A percentile compares a stretch with the other conserved stretches of the same genome.
Conservation (phyloP, 108 stramenopile genomes). For the Bacterosira constricta region DNA sequence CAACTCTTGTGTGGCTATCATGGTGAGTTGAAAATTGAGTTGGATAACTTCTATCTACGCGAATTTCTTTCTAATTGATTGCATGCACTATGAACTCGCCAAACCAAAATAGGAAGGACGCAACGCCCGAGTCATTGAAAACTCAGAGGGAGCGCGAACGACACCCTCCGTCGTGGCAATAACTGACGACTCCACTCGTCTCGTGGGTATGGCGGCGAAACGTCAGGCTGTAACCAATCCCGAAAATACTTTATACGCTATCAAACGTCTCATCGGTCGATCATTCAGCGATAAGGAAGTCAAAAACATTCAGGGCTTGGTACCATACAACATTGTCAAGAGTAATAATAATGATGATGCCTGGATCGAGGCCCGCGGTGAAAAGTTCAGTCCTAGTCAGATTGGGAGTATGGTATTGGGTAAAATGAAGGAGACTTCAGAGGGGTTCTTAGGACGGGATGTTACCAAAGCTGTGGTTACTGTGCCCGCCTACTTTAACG, state of each 20-base stretch:
- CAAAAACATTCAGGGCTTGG: conserved; percentile 87
- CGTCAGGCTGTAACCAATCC: conserved; percentile 99
- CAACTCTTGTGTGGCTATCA: conserved; percentile 99
- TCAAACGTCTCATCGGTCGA: conserved; percentile 98
- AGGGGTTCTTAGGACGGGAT: conserved; percentile 95
- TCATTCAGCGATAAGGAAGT: conserved; percentile 92
- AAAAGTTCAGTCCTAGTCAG: conserved; percentile 97
- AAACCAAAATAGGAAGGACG: conserved; percentile 82
- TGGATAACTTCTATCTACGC: background rate
- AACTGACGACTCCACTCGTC: conserved; percentile 86
- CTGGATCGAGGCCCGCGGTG: conserved; percentile 94
- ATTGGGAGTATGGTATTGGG: conserved; percentile 98
- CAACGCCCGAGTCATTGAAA: conserved; percentile 99
- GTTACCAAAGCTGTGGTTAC: conserved; percentile 98
- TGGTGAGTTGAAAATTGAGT: conserved; percentile 73
- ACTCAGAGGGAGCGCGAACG: conserved; percentile 98
- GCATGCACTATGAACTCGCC: background rate
- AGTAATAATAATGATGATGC: conserved; percentile 92
- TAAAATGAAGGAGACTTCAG: conserved; percentile 99
- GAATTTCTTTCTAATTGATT: background rate
- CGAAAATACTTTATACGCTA: conserved; percentile 98
- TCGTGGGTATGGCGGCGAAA: conserved; percentile 97
- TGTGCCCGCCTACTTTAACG: conserved; percentile 99
- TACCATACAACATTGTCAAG: conserved; percentile 98
- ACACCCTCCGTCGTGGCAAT: conserved; percentile 98